Base-by-base conservation (phyloP, 495 filamentous ascomycete genomes). In the Neurospora sp. region DNA sequence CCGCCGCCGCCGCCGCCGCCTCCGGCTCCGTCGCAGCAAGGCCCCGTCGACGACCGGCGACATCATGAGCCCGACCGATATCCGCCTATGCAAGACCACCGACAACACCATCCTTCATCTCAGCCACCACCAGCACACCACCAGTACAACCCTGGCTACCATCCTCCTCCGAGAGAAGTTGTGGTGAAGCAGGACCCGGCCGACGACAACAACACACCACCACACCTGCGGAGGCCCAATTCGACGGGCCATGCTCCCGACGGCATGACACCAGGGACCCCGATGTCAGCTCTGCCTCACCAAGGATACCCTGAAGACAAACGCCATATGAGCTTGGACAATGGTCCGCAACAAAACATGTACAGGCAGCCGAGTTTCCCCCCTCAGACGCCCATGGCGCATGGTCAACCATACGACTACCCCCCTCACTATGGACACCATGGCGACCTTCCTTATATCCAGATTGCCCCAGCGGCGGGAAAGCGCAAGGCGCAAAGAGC, bases 401-500 rank as follows among this genome's bases (percentile, higher is more conserved):
- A 84, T 61, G 78, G 78, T 22, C 82, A 80, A 39, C 77, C 81
- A 14, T 88, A 86, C 78, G 82, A 83, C 16, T 83, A 81, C 35
- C 78, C 78, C 39, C 78, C 69, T 73, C 76, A 75, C 46, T 84
- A 83, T 71, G 74, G 70, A 5, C 66, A 71, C 10, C 76, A 78
- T 69, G 70, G 68, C 75, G 79, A 80, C 10, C 75, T 72, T 40
- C 75, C 72, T 48, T 85, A 81, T 78, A 82, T 79, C 68, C 77
- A 80, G 22, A 77, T 77, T 44, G 80, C 82, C 31, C 71, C 81
- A 9, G 70, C 76, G n/a, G 77, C 78, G 59, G 81, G 81, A 11
- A 87, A 87, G 79, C 81, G 84, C 75, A 87, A 86, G 78, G 82
- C 84, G 39, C 84, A 85, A 68, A 79, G 85, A 70, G 85, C 85